phyloP scores from a whole-genome alignment of 768 basidiomycete species.

The Paxillus involutus region DNA sequence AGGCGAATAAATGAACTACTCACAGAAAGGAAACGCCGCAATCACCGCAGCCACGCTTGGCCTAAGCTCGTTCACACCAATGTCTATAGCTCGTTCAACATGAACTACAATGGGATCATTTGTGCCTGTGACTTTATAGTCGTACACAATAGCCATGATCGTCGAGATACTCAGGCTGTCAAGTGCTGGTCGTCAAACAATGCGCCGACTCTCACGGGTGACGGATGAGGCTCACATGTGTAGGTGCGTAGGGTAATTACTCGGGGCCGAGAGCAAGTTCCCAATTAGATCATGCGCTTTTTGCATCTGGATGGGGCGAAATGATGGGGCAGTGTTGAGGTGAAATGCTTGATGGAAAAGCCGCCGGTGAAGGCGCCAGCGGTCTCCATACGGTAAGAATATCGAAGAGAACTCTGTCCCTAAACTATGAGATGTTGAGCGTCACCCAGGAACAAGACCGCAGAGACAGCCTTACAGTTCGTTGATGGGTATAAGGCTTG shows the following conservation, averaged over 20 bases:
- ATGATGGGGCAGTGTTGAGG: too few species aligned
- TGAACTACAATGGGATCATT: constrained; percentile 21
- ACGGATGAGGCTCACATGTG: constrained; percentile 14
- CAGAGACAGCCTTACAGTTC: constrained; percentile 15
- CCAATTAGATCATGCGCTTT: constrained; percentile 32
- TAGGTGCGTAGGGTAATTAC: constrained; percentile 22
- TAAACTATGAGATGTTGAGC: constrained; percentile 22
- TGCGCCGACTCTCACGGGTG: background rate
- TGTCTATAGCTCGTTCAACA: constrained; percentile 2
- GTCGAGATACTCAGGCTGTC: constrained; percentile 19
- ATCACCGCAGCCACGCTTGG: too few species aligned
- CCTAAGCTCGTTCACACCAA: too few species aligned
- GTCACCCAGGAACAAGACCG: background rate
- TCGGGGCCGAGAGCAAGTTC: constrained; percentile 23
- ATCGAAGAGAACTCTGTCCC: constrained; percentile 21
- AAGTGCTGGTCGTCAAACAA: background rate
- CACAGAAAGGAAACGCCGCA: background rate
- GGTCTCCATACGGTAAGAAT: constrained; percentile 27
- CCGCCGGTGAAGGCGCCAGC: constrained; percentile 30
- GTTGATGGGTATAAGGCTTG: constrained; percentile 9
- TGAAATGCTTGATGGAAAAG: constrained; percentile 38
- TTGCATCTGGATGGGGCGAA: constrained; percentile 32
- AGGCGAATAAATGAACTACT: background rate
- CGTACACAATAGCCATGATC: constrained; percentile 26
- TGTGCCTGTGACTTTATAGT: constrained; percentile 13